phyloP scores from a whole-genome alignment of 768 basidiomycete species.

The Suillus variegatus region DNA sequence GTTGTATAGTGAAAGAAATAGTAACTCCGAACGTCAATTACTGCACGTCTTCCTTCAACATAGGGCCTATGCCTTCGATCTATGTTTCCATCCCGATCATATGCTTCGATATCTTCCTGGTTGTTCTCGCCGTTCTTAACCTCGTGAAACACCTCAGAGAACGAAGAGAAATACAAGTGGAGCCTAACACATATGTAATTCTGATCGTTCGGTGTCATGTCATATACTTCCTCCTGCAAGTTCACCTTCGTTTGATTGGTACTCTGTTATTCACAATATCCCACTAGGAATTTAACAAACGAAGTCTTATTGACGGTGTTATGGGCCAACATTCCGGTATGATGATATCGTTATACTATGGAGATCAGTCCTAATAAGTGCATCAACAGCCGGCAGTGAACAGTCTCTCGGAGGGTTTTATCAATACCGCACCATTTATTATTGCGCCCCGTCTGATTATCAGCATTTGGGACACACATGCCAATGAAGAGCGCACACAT shows the following conservation, averaged over 20 bases:
- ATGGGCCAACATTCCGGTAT: not conserved
- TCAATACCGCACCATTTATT: not conserved
- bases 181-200: not conserved
- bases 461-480: not conserved
- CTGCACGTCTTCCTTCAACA: not conserved
- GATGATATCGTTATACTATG: not conserved
- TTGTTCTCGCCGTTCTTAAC: not conserved
- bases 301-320: not conserved
- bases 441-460: not conserved
- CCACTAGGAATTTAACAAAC: not conserved
- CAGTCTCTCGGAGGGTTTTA: not conserved
- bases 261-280: not conserved
- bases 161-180: not conserved
- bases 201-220: not conserved
- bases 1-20: constrained; percentile 1
- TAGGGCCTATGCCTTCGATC: not conserved
- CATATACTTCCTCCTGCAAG: constrained; percentile 1
- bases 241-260: not conserved
- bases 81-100: not conserved
- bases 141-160: constrained; percentile 2
- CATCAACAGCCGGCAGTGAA: not conserved
- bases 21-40: not conserved
- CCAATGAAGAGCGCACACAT: not conserved
- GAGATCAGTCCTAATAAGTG: not conserved
- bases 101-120: not conserved